Base-by-base conservation (phyloP, 306 rosid species). In the Sicyos edulis region DNA sequence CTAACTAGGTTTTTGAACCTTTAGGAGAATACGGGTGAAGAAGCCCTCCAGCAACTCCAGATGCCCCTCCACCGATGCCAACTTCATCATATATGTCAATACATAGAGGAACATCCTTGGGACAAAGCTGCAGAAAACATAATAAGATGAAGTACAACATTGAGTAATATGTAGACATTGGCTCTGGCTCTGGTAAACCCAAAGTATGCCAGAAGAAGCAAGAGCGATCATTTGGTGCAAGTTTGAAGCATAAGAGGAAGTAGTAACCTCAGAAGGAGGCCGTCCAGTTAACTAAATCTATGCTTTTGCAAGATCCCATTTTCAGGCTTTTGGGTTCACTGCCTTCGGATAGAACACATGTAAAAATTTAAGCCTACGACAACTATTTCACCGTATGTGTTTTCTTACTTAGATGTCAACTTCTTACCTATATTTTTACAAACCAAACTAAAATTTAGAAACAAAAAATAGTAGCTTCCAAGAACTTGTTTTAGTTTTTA, bases 1-100 rank as follows among this genome's bases (percentile, higher is more conserved):
- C 5, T 37, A 19, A 72, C 37, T 4, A 47, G 50, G 21, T 44
- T 40, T 47, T 21, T 19, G 54, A 47, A 88, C 95, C 96, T 88
- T 92, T 90, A 7, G 98, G 96, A 54, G 96, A 90, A 82, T 92
- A 92, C 77, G 98, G 98, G 65, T 92, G 98, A 70, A 92, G 87
- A 42, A 92, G 92, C 49, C 98, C 98, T 37, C 96, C 93, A 64
- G 98, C 82, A 52, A 92, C 76, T 54, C 96, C 98, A 64, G 93
- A 92, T 67, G 96, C 98, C 59, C 96, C 98, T 6, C 98, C 98
- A 4, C 96, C 96, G 37, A 90, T 76, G 55, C 98, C 98, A 75
- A 82, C 82, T 83, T 88, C 96, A 80, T 90, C 96, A 52, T 79
- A 92, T 68, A 92, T 45, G 62, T 92, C 93, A 75, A 92, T 57